Evolutionary conservation across 768 basidiomycete genomes (phyloP).

Genomic region (Psilocybe sp.): DNA sequence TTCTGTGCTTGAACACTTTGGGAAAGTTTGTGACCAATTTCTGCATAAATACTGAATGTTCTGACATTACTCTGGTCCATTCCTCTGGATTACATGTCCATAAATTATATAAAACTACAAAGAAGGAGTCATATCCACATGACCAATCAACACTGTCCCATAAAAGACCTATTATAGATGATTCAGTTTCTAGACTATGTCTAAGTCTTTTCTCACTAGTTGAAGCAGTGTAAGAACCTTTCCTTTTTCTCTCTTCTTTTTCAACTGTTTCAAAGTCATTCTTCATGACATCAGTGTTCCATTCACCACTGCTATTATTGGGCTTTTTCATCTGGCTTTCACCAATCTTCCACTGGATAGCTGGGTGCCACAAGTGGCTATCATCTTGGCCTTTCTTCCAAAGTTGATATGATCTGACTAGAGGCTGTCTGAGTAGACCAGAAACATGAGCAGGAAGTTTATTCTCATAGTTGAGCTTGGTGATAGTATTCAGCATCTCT

Average conservation of each 20-base stretch:
- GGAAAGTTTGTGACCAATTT: not conserved
- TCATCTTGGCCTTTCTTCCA: too few relatives aligned
- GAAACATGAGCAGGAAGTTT: conserved; percentile 7
- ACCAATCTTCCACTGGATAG: not conserved
- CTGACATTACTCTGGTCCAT: not conserved
- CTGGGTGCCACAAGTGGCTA: not conserved
- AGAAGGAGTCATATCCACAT: conserved; percentile 24
- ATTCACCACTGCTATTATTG: not conserved
- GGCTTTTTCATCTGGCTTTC: not conserved
- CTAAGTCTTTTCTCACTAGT: too few relatives aligned
- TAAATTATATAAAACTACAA: conserved; percentile 18
- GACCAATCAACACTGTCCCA: conserved; percentile 20
- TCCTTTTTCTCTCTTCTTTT: too few relatives aligned
- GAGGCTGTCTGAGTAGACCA: conserved; percentile 10
- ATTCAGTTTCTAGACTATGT: not conserved
- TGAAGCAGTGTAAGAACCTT: too few relatives aligned
- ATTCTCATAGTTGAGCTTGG: conserved; percentile 10
- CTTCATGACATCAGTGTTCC: too few relatives aligned
- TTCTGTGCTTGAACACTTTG: too few relatives aligned
- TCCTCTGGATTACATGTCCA: conserved; percentile 6
- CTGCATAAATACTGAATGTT: not conserved
- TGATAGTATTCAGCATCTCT: conserved; percentile 28
- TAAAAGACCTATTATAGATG: conserved; percentile 4
- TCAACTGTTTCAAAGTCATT: too few relatives aligned
- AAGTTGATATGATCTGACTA: conserved; percentile 13